A percentile compares a stretch with the other conserved stretches of the same genome.
Conservation (phyloP, 768 basidiomycete species). For the Zangia roseola region DNA sequence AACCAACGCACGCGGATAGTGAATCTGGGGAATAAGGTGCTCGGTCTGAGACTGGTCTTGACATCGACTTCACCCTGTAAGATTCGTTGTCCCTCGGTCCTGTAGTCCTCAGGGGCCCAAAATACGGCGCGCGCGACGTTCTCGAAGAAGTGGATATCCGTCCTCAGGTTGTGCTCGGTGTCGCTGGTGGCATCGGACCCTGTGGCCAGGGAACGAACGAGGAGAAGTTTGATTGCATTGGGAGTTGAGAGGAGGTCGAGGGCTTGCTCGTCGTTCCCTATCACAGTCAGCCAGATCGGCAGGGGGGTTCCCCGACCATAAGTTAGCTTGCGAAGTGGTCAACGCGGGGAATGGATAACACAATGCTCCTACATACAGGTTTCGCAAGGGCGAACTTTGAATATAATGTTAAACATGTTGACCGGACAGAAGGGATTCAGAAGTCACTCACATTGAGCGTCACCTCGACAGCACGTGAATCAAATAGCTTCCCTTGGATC, state of each 20-base stretch:
- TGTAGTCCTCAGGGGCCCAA: constrained; percentile 37
- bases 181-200: constrained; percentile 47
- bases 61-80: constrained; percentile 54
- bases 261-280: constrained; percentile 43
- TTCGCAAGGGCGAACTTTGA: constrained; percentile 47
- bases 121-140: constrained; percentile 45
- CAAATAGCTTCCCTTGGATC: constrained; percentile 37
- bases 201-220: constrained; percentile 47
- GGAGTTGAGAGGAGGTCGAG: constrained; percentile 49
- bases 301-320: constrained; percentile 53
- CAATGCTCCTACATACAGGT: constrained; percentile 40
- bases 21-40: constrained; percentile 44
- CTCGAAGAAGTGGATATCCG: constrained; percentile 47
- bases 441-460: constrained; percentile 34
- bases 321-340: constrained; percentile 36
- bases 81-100: constrained; percentile 32
- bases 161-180: constrained; percentile 36
- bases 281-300: constrained; percentile 49
- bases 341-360: background rate
- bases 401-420: background rate
- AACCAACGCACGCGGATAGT: constrained; percentile 42
- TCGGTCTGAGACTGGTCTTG: constrained; percentile 42
- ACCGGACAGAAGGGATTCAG: background rate
- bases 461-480: constrained; percentile 28
- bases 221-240: constrained; percentile 38